Evolutionary conservation across 2,329 filamentous ascomycete species (phyloP), one percentile per base, ranked within the genome.

Genomic region (Biscogniauxia mediterranea): DNA sequence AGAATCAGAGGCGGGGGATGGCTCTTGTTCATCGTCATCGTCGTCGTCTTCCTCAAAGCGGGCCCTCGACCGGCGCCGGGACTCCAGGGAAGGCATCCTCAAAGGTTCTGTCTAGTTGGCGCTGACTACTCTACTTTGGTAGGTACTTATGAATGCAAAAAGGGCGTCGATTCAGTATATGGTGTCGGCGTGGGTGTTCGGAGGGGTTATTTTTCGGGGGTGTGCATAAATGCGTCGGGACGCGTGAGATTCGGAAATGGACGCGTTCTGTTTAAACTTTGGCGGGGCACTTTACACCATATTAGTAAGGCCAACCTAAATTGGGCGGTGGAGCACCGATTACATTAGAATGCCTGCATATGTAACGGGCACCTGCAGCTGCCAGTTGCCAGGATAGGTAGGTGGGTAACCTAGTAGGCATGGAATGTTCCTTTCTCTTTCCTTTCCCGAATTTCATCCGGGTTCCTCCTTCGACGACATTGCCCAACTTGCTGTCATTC

Each of bases 11-110:
- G 54, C 59, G 61, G 69, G 60, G 51, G 67, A 66, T 61, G 62
- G 62, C 57, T 74, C 28, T 32, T 32, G 28, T 32, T 32, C 28
- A 32, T 32, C 71, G 19, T 77, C 73, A 52, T 77, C 74, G 13
- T 64, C 21, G 23, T 54, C 63, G 25, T 75, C 73, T 61, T 73
- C 76, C 25, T 81, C 78, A 51, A 75, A 74, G 11, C 75, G 73
- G 21, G 76, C 73, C 57, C 81, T 80, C 61, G 79, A 75, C 20
- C 81, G 79, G 54, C 81, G 81, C 59, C 78, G 74, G 55, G 69
- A 65, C 26, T 68, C 61, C 51, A 68, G 58, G 28, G 66, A 64
- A n/a, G 73, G 61, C 74, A 75, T 75, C 7, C 7, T 32, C 7
- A 32, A 32, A 9, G 11, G 28, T 9, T 8, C 13, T 32, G 53